Conservation (phyloP, 202 grass and related monocot species). For the Zizania palustris region DNA sequence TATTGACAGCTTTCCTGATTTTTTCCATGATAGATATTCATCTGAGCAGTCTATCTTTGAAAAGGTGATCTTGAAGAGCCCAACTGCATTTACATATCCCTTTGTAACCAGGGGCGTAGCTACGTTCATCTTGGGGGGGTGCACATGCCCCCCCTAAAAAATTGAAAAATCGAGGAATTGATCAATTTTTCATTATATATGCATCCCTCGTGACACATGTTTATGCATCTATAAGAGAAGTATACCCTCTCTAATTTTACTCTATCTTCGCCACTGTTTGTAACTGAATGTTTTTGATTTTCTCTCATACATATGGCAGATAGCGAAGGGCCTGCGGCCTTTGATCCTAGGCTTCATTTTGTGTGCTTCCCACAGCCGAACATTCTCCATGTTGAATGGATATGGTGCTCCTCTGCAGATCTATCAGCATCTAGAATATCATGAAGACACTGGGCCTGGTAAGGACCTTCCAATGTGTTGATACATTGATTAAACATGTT, state of each 20-base stretch:
- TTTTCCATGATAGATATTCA: slow-evolving; percentile 86
- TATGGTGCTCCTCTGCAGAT: slow-evolving; percentile 90
- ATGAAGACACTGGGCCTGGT: slow-evolving; percentile 83
- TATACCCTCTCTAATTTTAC: no score
- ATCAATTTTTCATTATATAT: no score
- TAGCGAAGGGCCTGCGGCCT: slow-evolving; percentile 84
- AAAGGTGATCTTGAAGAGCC: slow-evolving; percentile 49
- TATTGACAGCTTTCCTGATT: slow-evolving; percentile 76
- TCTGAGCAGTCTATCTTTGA: slow-evolving; percentile 68
- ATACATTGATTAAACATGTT: neutral
- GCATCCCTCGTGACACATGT: no score
- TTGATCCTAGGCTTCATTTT: slow-evolving; percentile 88
- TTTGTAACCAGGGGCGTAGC: no score
- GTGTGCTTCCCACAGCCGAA: slow-evolving; percentile 94
- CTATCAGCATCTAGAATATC: slow-evolving; percentile 84
- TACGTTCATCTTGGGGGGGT: no score
- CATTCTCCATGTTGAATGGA: slow-evolving; percentile 96
- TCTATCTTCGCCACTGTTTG: no score
- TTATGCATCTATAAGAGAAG: no score
- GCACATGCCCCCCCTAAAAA: no score
- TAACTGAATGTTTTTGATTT: slow-evolving; percentile 17
- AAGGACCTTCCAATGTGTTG: slow-evolving; percentile 30
- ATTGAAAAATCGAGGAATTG: no score
- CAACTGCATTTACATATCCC: neutral
- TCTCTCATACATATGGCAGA: slow-evolving; percentile 59